Percentiles rank a stretch among this genome's conserved stretches.
These are phyloP conservation scores for Aureobasidium sp. DNA, from an alignment of 2,329 filamentous ascomycete species.

Conservation along the genomic window DNA sequence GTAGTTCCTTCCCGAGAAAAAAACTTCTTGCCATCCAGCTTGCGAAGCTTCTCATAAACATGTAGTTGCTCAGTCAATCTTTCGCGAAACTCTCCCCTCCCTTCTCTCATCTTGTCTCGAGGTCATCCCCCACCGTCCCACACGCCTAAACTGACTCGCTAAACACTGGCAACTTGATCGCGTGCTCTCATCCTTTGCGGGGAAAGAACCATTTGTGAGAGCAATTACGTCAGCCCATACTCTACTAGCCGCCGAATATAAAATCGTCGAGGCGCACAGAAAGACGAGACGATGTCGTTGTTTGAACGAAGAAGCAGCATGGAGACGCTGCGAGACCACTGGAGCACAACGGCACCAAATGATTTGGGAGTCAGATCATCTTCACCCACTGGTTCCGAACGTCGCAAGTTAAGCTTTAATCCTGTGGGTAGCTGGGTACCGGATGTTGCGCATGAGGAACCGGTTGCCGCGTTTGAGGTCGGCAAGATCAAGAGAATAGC, in stretches of 20 bases:
- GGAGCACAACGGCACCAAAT: neutral
- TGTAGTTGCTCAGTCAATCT: constrained; percentile 5
- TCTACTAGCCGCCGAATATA: neutral
- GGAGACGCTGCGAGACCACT: constrained; percentile 12
- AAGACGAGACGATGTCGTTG: constrained; percentile 5
- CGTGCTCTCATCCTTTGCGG: constrained; percentile 11
- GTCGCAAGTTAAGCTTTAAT: constrained; percentile 44
- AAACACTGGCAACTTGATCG: constrained; percentile 4
- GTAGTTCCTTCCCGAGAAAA: neutral
- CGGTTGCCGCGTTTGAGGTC: constrained; percentile 48
- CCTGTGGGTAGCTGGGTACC: constrained; percentile 41
- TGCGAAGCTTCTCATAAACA: neutral
- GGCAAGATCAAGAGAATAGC: constrained; percentile 49
- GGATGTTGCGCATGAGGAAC: constrained; percentile 29
- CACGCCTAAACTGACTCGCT: constrained; percentile 4
- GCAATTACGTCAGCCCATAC: constrained; percentile 11
- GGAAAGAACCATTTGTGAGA: neutral
- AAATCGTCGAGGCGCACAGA: neutral
- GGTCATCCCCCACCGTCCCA: neutral
- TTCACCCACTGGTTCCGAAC: constrained; percentile 32
- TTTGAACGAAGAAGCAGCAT: constrained; percentile 13
- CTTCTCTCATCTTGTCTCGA: neutral
- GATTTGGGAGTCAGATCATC: neutral
- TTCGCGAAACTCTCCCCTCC: neutral
- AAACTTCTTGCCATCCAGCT: neutral